Base-by-base conservation (phyloP, 805 yeast species). In the Kazachstania kunashirensis region DNA sequence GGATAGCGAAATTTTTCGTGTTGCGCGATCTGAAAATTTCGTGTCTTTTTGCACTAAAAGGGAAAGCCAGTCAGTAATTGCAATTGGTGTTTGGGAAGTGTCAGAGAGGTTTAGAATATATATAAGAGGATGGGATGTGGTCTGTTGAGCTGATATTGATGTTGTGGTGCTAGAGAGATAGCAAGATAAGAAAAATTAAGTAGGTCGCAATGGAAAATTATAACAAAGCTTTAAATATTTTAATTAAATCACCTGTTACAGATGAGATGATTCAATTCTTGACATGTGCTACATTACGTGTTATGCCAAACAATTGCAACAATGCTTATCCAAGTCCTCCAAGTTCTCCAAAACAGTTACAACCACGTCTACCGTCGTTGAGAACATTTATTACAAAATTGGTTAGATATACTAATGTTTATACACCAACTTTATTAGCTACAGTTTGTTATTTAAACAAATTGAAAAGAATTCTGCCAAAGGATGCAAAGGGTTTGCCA, bases 331-430 rank as follows among this genome's bases (percentile, higher is more conserved):
- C 46, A 5, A 16, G 38, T 42, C 47, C 52, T 34, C 59, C 65
- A 34, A 45, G 63, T 2, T 61, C 64, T 19, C 66, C 68, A 13
- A 47, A 59, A 9, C 24, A 9, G 15, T 23, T 1, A 36, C 41
- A 12, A 29, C 38, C 5, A 27, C 46, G 48, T 20, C 37, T 65
- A 37, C 88, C 89, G 10, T 78, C 86, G 6, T 65, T 82, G 45
- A 77, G 75, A 79, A 74, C 83, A 0, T 82, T 82, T 60, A 76
- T 82, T 50, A 73, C 80, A 41, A 75, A 70, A 49, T 63, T 82
- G 52, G 84, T 82, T 26, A 70, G 82, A 53, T 73, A 79, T 63
- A 77, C 86, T 21, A 79, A 79, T 50, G 85, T 82, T n/a, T 77
- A 80, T 58, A 77, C 86, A 3, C 85, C 88, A 27, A 81, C 88